Percentiles rank a stretch among this genome's conserved stretches.
These are phyloP conservation scores for Salvia splendens DNA, from an alignment of 257 asterid genomes.

Conservation along the genomic window DNA sequence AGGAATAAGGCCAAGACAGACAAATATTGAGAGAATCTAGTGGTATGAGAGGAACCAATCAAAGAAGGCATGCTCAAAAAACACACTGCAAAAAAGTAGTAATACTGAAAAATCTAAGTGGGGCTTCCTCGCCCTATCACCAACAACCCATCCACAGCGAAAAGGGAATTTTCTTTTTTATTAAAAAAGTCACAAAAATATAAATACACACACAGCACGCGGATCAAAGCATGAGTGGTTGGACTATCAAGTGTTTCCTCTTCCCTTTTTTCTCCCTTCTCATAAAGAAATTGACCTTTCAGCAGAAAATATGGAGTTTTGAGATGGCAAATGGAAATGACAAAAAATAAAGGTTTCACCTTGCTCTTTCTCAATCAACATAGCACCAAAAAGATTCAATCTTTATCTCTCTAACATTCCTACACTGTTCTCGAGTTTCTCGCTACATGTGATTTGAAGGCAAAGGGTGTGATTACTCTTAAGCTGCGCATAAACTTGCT, in stretches of 20 bases:
- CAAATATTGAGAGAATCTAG: constrained; percentile 59
- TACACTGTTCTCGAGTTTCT: constrained; percentile 20
- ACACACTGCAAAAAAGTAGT: constrained; percentile 70
- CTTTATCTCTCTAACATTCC: constrained; percentile 22
- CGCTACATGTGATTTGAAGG: constrained; percentile 20
- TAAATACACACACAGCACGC: constrained; percentile 61
- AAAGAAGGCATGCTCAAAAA: constrained; percentile 71
- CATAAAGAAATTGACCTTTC: constrained; percentile 86
- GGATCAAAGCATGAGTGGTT: constrained; percentile 83
- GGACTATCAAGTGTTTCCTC: constrained; percentile 53
- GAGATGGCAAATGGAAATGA: constrained; percentile 25
- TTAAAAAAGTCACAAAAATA: not conserved
- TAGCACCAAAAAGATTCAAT: constrained; percentile 42
- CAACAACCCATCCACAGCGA: constrained; percentile 54
- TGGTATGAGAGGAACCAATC: constrained; percentile 58
- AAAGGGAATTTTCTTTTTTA: constrained; percentile 27
- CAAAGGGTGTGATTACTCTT: constrained; percentile 54
- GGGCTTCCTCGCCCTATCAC: constrained; percentile 61
- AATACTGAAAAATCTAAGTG: constrained; percentile 68
- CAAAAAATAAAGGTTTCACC: constrained; percentile 33
- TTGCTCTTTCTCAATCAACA: constrained; percentile 46
- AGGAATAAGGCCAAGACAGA: constrained; percentile 45
- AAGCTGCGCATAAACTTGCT: constrained; percentile 46
- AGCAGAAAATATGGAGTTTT: constrained; percentile 47
- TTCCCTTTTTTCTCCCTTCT: constrained; percentile 26